Evolutionary conservation across 2,329 filamentous ascomycete species (phyloP).

Genomic region (Chaetomium globosum): DNA sequence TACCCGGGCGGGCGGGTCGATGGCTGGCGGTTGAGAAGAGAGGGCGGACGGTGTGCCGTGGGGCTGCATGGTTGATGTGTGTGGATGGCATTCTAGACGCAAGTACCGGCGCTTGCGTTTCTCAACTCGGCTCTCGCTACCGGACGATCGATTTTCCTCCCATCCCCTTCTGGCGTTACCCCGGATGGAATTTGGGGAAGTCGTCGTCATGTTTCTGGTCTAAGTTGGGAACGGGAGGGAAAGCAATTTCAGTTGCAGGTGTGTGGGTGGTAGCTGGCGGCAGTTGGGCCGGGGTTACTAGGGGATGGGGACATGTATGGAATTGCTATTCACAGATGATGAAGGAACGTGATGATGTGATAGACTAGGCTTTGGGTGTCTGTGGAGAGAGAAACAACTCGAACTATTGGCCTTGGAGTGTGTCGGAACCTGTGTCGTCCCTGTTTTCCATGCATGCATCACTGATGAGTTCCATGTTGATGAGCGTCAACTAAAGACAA

Average conservation of each 20-base stretch:
- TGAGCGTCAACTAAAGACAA: neutral
- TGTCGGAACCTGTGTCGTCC: neutral
- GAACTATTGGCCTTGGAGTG: neutral
- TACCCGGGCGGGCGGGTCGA: slow-evolving; percentile 16
- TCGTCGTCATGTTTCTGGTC: slow-evolving; percentile 6
- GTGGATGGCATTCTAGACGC: slow-evolving; percentile 1
- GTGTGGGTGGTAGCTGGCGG: slow-evolving; percentile 21
- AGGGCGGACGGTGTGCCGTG: slow-evolving; percentile 4
- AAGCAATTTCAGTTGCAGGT: slow-evolving; percentile 10
- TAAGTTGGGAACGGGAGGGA: slow-evolving; percentile 18
- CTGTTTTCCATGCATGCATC: neutral
- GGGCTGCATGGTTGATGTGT: slow-evolving; percentile 1
- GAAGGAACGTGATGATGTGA: neutral
- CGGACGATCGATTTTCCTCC: slow-evolving; percentile 1
- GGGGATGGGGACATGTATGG: neutral
- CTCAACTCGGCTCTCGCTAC: slow-evolving; percentile 17
- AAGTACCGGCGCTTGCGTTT: slow-evolving; percentile 22
- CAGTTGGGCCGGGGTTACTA: slow-evolving; percentile 6
- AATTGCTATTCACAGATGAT: neutral
- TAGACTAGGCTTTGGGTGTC: neutral
- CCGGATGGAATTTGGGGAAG: neutral
- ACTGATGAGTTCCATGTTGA: neutral
- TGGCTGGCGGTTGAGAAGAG: neutral
- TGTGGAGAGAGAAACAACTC: neutral
- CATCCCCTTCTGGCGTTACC: neutral